Evolutionary conservation across 176 grass and related monocot species (phyloP), one percentile per base, ranked within the genome.

Genomic region (Cocos nucifera): DNA sequence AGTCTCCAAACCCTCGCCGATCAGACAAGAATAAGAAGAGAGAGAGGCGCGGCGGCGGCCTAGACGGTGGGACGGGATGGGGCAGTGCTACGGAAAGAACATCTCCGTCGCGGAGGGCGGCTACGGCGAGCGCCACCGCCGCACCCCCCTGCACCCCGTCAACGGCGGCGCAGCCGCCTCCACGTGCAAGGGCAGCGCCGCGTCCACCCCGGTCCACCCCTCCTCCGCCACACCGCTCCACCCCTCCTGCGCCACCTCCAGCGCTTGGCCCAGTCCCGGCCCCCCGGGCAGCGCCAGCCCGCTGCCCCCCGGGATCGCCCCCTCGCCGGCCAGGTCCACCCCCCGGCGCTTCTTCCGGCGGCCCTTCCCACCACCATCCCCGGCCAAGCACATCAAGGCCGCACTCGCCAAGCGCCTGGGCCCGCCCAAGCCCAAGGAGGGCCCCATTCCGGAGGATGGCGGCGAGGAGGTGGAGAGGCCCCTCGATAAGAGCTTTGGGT

Each of bases 301-400:
- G 6, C n/a, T 68, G 24, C 65, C 65, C 27, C n/a, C 14, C 27
- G 53, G 65, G 17, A 28, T 68, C 28, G 52, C 65, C 9, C 65
- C 65, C 19, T 68, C 65, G 26, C 65, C 65, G 25, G 65, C 65
- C 4, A 30, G 65, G 53, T 68, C 65, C 53, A 68, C 65, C 2
- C 65, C 65, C 1, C 52, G 65, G 27, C 24, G 53, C 6, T 56
- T 68, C n/a, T 56, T 68, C 52, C 65, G 65, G 19, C 20, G 48
- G 65, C 65, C 65, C 27, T 68, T 68, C 25, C 65, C 65, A 3
- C 65, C 65, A 19, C 65, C 65, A 18, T 68, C 65, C 4, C 65
- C 65, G n/a, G 65, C 65, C 25, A 68, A 68, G n/a, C 65, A 55
- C 24, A 68, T 68, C 52, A 68, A 18, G 28, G 65, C 65, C n/a